Evolutionary conservation across 140 eudicot genomes (phyloP), one percentile per base, ranked within the genome.

Genomic region (Oenanthe javanica): DNA sequence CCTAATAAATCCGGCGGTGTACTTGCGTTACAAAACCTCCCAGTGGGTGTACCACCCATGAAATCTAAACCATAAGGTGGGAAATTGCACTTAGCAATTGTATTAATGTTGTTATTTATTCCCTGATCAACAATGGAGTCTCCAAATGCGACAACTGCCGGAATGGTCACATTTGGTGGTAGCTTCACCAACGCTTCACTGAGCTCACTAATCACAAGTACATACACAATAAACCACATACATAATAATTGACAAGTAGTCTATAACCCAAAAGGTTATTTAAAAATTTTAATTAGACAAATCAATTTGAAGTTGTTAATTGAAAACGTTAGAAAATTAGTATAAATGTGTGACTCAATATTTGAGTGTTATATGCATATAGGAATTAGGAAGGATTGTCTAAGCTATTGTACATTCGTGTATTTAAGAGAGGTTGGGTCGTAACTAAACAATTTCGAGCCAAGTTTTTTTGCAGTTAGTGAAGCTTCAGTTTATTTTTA

Each of bases 121-220:
- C 76, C 76, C 23, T 18, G 45, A 43, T 71, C 76, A 36, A 71
- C 76, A 14, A 40, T 71, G 2, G 76, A 71, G 47, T 71, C 76
- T 71, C 76, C 76, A 15, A 71, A 71, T 19, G n/a, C 76, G 16
- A 71, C 40, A 31, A 71, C 12, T 5, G 76, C 50, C 76, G 76
- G 48, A 40, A 71, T 0, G 2, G 76, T 71, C 50, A 71, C 76
- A 36, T 71, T 71, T 71, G 50, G 47, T 16, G 76, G 76, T 40
- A 71, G 27, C 0, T 71, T 40, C n/a, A 71, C 25, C 9, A 71
- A 6, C 40, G 48, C 76, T 40, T 36, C 76, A 61, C 69, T 61
- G 0, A 61, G 14, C 69, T 61, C 1, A n/a, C 69, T 61, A 6
- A 61, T 61, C 36, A 61, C 36, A n/a, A 61, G 2, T 8, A n/a